Percentiles rank a stretch among this genome's conserved stretches.
These are phyloP conservation scores for Juglanconis sp. DNA, from an alignment of 2,329 filamentous ascomycete species.

Conservation along the genomic window DNA sequence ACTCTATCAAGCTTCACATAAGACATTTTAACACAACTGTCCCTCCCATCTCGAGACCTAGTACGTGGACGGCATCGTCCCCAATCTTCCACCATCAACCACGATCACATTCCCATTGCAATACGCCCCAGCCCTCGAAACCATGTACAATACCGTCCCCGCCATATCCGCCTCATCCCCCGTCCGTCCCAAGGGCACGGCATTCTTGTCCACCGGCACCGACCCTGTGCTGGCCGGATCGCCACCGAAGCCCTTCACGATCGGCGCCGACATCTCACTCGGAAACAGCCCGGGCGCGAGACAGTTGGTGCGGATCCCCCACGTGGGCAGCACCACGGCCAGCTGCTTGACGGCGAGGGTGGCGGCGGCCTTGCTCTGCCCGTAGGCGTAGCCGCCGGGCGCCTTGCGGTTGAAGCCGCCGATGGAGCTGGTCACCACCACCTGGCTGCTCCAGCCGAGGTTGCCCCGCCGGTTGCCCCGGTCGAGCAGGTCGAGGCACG, in stretches of 20 bases:
- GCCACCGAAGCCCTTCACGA: slow-evolving; percentile 38
- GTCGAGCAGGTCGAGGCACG: slow-evolving; percentile 67
- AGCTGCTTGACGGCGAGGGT: slow-evolving; percentile 72
- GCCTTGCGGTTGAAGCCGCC: slow-evolving; percentile 69
- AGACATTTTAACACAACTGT: not conserved
- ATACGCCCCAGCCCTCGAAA: slow-evolving; percentile 62
- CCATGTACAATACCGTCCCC: slow-evolving; percentile 63
- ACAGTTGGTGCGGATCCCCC: slow-evolving; percentile 51
- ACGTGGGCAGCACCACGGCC: slow-evolving; percentile 61
- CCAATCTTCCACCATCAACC: slow-evolving; percentile 61
- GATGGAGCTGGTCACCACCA: slow-evolving; percentile 73
- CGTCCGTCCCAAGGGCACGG: slow-evolving; percentile 56
- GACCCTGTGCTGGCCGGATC: slow-evolving; percentile 26
- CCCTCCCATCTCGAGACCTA: slow-evolving; percentile 24
- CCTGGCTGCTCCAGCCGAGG: slow-evolving; percentile 51
- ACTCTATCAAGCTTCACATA: not conserved
- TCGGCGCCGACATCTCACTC: slow-evolving; percentile 55
- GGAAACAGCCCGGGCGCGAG: slow-evolving; percentile 54
- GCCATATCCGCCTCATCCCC: slow-evolving; percentile 63
- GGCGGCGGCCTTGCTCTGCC: slow-evolving; percentile 71
- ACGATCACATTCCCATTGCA: slow-evolving; percentile 62
- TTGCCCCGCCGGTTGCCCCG: slow-evolving; percentile 60
- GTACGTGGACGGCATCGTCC: slow-evolving; percentile 52
- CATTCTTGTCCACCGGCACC: slow-evolving; percentile 35
- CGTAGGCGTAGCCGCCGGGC: slow-evolving; percentile 75